Conservation (phyloP, 1,139 yeast genomes). For the Suhomyces wounanorum region DNA sequence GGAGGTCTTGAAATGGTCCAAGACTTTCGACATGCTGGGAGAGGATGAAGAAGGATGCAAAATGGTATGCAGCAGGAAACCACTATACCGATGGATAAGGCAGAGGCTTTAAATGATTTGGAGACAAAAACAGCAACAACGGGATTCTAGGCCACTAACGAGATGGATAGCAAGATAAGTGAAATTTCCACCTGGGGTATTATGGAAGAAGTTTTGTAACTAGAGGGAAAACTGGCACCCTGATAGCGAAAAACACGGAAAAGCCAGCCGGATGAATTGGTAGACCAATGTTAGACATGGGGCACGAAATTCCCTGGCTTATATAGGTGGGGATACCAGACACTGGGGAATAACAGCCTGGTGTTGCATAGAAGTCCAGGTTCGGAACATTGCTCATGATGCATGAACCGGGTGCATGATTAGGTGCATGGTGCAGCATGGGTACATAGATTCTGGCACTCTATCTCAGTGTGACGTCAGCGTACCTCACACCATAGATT, state of each 20-base stretch:
- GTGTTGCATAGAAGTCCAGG: neutral
- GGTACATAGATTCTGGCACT: neutral
- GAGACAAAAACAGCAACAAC: neutral
- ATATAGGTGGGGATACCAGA: neutral
- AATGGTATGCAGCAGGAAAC: neutral
- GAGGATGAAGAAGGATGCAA: neutral
- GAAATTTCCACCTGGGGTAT: neutral
- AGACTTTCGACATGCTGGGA: constrained; percentile 6
- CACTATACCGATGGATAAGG: neutral
- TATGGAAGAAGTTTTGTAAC: neutral
- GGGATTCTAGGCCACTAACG: neutral
- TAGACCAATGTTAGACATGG: neutral
- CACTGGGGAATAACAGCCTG: constrained; percentile 2
- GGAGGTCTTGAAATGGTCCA: constrained; percentile 2
- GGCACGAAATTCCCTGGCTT: neutral
- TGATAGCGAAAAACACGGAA: neutral
- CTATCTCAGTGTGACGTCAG: neutral
- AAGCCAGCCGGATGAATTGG: neutral
- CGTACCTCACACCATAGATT: neutral
- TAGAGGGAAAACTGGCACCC: neutral
- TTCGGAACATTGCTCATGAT: neutral
- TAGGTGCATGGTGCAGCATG: neutral
- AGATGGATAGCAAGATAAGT: neutral
- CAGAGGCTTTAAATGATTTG: neutral
- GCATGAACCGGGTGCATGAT: neutral